Conservation (phyloP, 257 asterid species). For the Nicotiana sylvestris region DNA sequence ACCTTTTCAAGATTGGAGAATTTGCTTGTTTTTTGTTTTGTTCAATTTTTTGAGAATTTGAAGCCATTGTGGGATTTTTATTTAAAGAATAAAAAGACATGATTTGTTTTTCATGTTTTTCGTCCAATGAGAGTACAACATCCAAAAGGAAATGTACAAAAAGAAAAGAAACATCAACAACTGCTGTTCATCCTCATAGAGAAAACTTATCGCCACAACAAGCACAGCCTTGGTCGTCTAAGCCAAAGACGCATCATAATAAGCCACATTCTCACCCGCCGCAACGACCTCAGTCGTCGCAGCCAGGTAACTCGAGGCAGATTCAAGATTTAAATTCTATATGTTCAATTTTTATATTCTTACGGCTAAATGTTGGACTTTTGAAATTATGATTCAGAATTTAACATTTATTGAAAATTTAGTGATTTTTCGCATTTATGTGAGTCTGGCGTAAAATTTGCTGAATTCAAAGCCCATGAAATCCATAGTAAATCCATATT, state of each 20-base stretch:
- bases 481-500: no score
- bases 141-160: slow-evolving; percentile 22
- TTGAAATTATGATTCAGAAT: background rate
- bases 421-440: no score
- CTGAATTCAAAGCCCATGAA: no score
- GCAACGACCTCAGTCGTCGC: slow-evolving; percentile 12
- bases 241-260: slow-evolving; percentile 8
- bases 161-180: slow-evolving; percentile 19
- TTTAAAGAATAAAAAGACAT: slow-evolving; percentile 23
- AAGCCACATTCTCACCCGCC: slow-evolving; percentile 11
- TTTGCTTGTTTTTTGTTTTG: background rate
- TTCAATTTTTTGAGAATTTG: background rate
- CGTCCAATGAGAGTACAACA: slow-evolving; percentile 40
- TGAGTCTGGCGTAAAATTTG: no score
- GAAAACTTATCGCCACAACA: slow-evolving; percentile 30
- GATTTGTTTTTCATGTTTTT: slow-evolving; percentile 81
- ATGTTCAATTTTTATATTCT: background rate
- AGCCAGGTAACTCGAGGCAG: slow-evolving; percentile 20
- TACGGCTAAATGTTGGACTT: background rate
- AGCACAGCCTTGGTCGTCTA: slow-evolving; percentile 22
- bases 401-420: background rate
- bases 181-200: slow-evolving; percentile 21
- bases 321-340: background rate
- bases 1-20: slow-evolving; percentile 1
- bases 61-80: background rate